Conservation (phyloP, 1,284 basidiomycete genomes). For the Sanghuangporus baumii region DNA sequence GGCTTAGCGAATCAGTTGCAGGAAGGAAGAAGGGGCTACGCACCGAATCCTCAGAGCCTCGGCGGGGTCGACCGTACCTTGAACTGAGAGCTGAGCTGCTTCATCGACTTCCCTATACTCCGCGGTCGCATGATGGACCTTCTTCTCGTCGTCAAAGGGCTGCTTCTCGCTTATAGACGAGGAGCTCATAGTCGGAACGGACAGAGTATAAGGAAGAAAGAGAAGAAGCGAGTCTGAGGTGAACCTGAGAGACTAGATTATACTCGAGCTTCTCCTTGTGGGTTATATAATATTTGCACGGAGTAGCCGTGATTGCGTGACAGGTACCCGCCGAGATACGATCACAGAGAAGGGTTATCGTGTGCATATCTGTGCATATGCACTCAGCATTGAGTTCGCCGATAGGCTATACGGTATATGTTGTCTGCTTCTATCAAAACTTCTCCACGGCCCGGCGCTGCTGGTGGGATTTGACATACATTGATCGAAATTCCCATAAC, state of each 20-base stretch:
- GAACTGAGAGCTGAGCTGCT: conserved; percentile 25
- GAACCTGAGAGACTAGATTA: background rate
- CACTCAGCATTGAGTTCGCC: background rate
- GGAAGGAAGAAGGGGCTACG: conserved; percentile 16
- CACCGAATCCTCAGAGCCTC: conserved; percentile 52
- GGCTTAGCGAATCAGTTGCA: background rate
- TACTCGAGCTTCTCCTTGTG: background rate
- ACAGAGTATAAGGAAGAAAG: background rate
- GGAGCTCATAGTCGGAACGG: conserved; percentile 4
- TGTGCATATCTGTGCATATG: background rate
- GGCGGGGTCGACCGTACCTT: conserved; percentile 37
- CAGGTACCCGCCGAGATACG: background rate
- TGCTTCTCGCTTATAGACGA: conserved; percentile 24
- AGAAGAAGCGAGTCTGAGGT: background rate
- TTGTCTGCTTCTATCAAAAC: background rate
- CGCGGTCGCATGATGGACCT: conserved; percentile 54
- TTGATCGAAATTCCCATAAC: background rate
- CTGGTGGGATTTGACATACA: background rate
- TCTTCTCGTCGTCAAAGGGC: conserved; percentile 28
- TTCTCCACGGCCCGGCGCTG: background rate
- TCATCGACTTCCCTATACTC: conserved; percentile 35
- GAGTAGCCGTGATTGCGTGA: background rate
- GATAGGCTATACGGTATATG: background rate
- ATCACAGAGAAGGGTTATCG: background rate
- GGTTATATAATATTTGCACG: background rate